These are phyloP conservation scores for Stachybotrys chlorohalonatus DNA, from an alignment of 2,329 filamentous ascomycete species.

Conservation along the genomic window DNA sequence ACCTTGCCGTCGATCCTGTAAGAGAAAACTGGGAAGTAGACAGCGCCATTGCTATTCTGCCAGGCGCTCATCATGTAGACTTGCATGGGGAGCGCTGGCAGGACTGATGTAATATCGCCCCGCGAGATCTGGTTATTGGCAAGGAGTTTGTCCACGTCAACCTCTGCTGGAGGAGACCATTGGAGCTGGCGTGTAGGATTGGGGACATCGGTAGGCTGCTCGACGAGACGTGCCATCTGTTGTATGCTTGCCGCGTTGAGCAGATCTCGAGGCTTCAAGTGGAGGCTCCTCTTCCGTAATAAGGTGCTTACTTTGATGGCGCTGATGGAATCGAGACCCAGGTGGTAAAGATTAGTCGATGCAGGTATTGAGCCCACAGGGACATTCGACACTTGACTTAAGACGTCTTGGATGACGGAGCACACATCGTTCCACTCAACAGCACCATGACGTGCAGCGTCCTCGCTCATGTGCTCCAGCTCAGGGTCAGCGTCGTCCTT, in stretches of 20 bases:
- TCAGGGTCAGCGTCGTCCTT: background rate
- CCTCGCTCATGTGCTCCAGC: background rate
- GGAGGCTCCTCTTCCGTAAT: slow-evolving; percentile 54
- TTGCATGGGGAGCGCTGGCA: slow-evolving; percentile 71
- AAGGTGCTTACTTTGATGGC: slow-evolving; percentile 74
- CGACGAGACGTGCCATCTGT: slow-evolving; percentile 44
- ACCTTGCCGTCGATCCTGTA: slow-evolving; percentile 41
- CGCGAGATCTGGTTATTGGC: slow-evolving; percentile 26
- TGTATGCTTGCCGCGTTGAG: slow-evolving; percentile 55
- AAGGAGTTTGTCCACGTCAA: slow-evolving; percentile 32
- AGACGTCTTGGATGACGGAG: slow-evolving; percentile 31
- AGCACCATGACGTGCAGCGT: background rate
- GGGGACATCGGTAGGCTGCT: background rate
- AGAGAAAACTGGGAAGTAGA: slow-evolving; percentile 68
- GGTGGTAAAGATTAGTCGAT: slow-evolving; percentile 63
- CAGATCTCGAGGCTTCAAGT: slow-evolving; percentile 61
- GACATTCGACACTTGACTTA: slow-evolving; percentile 52
- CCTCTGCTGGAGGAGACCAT: slow-evolving; percentile 20
- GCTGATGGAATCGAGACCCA: slow-evolving; percentile 87
- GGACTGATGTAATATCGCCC: slow-evolving; percentile 40
- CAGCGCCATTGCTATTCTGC: slow-evolving; percentile 54
- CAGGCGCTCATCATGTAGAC: slow-evolving; percentile 71
- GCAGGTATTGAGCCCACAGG: slow-evolving; percentile 47
- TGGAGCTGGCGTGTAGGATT: background rate
- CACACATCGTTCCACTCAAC: slow-evolving; percentile 25